Base-by-base conservation (phyloP, 345 rosid species). In the Eucalyptus curtisii region DNA sequence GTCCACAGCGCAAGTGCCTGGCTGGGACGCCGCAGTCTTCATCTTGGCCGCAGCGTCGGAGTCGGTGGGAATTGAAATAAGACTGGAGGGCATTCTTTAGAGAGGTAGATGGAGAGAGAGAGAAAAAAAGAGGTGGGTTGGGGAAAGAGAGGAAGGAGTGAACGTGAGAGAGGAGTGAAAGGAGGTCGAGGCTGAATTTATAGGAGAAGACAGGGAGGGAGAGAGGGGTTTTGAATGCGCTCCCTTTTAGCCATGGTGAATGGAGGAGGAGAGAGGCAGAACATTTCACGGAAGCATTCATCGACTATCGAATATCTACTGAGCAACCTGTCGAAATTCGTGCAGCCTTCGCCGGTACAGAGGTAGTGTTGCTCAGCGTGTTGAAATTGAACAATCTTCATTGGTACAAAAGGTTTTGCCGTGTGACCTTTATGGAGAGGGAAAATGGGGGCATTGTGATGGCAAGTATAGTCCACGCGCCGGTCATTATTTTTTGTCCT, bases 1-100 rank as follows among this genome's bases (percentile, higher is more conserved):
- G 53, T 95, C 96, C 31, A 93, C 90, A 22, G 55, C 31, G 64
- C 42, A 13, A 85, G 33, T 30, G 15, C 48, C 27, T 61, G 89
- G 44, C 59, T 37, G 37, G 87, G 55, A 30, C 27, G 59, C 27
- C 52, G 79, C 79, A 47, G 55, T 84, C 84, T 45, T 88, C 86
- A 59, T 59, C 10, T 92, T 88, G 91, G 84, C 86, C 13, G 49
- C 76, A 64, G 64, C 37, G 7, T 90, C 88, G 89, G 89, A 57
- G 89, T 88, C 86, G n/a, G 40, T 42, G 50, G 40, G 50, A 87
- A 68, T 8, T 25, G 80, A 76, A 87, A 14, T 48, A 37, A 31
- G 66, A 44, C 33, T 20, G 27, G 47, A 76, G 15, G 13, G 47
- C 82, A 37, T 37, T 76, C 82, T 37, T 37, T 37, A 71, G 45